Evolutionary conservation across 2,329 filamentous ascomycete genomes (phyloP).

Genomic region (Aureobasidium sp.): DNA sequence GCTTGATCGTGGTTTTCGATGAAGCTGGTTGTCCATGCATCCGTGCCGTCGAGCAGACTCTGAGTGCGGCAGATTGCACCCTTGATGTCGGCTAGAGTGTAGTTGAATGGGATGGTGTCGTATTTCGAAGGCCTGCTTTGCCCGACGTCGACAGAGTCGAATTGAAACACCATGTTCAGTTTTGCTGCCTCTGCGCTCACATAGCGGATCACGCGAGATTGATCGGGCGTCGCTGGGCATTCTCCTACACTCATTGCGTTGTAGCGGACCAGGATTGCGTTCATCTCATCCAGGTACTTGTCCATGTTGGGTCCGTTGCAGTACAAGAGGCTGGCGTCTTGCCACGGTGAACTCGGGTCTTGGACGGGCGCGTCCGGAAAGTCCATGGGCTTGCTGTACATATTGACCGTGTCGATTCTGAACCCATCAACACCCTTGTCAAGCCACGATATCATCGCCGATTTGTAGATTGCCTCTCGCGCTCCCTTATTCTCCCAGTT

Average conservation of each 20-base stretch:
- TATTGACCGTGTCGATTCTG: slow-evolving; percentile 24
- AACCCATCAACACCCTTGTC: slow-evolving; percentile 52
- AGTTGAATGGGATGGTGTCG: background rate
- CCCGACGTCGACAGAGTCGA: slow-evolving; percentile 47
- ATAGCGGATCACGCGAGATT: slow-evolving; percentile 39
- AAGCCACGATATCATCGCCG: slow-evolving; percentile 56
- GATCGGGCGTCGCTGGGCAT: slow-evolving; percentile 37
- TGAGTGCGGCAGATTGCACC: slow-evolving; percentile 43
- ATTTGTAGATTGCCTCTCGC: slow-evolving; percentile 59
- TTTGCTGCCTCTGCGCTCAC: slow-evolving; percentile 47
- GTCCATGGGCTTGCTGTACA: slow-evolving; percentile 17
- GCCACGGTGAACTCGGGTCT: slow-evolving; percentile 11
- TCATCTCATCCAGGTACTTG: slow-evolving; percentile 39
- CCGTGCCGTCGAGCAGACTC: slow-evolving; percentile 42
- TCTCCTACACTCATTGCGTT: slow-evolving; percentile 43
- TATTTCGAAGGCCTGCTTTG: slow-evolving; percentile 34
- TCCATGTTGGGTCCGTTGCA: slow-evolving; percentile 32
- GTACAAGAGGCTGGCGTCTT: slow-evolving; percentile 15
- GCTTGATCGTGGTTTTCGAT: slow-evolving; percentile 58
- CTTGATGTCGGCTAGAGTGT: background rate
- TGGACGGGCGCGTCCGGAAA: slow-evolving; percentile 17
- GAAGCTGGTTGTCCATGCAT: slow-evolving; percentile 56
- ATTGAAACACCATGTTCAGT: slow-evolving; percentile 50
- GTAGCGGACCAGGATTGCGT: slow-evolving; percentile 36
- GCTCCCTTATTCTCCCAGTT: slow-evolving; percentile 74